Conservation (phyloP, 2,329 filamentous ascomycete genomes). For the Penicillium sp. region DNA sequence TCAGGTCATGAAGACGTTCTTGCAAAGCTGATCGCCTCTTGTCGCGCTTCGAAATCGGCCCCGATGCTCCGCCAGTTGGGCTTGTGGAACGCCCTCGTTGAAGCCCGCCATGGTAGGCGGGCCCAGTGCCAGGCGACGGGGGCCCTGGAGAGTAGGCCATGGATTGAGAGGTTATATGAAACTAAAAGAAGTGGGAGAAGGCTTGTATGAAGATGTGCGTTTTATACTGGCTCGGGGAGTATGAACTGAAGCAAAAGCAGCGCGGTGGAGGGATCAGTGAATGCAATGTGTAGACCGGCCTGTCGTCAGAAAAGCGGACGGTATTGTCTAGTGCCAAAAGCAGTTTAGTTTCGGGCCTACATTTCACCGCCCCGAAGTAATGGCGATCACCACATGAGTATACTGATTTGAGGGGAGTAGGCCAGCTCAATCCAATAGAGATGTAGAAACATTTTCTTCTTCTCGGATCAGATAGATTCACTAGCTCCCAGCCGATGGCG, state of each 20-base stretch:
- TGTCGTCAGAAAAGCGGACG: conserved; percentile 23
- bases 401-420: conserved; percentile 14
- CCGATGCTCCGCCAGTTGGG: conserved; percentile 33
- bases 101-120: conserved; percentile 19
- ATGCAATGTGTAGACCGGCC: conserved; percentile 7
- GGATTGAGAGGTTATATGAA: neutral
- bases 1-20: conserved; percentile 77
- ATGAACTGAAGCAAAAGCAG: neutral
- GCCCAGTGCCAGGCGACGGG: conserved; percentile 21
- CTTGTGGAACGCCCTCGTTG: conserved; percentile 32
- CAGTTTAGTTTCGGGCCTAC: conserved; percentile 26
- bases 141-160: conserved; percentile 29
- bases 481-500: too few species aligned
- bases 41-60: conserved; percentile 78
- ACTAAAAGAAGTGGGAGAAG: neutral
- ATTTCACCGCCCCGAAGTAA: conserved; percentile 21
- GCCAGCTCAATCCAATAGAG: too few species aligned
- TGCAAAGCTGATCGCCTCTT: conserved; percentile 82
- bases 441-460: too few species aligned
- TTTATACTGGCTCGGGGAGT: neutral
- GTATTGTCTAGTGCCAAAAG: conserved; percentile 22
- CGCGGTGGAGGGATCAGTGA: neutral
- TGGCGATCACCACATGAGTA: neutral
- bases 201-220: neutral
- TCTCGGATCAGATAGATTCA: too few species aligned